Conservation (phyloP, 2,329 filamentous ascomycete genomes). For the Paecilomyces dactylethromorphus region DNA sequence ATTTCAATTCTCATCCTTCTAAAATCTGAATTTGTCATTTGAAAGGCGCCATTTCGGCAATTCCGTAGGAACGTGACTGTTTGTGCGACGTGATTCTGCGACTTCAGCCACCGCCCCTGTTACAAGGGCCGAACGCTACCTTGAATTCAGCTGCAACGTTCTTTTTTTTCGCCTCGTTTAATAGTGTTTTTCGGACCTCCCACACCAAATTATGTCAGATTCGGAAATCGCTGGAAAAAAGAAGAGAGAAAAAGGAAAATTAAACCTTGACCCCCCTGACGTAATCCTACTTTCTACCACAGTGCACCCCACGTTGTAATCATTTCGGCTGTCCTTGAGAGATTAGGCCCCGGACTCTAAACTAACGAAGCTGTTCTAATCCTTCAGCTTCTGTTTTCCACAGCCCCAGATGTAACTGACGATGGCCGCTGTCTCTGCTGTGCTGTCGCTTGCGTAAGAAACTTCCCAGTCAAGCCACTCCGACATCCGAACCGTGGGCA, state of each 20-base stretch:
- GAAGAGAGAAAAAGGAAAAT: too few species aligned
- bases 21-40: neutral
- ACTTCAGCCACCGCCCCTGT: neutral
- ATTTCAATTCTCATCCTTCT: neutral
- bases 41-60: neutral
- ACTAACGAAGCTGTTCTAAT: too few species aligned
- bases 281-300: neutral
- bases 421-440: neutral
- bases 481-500: neutral
- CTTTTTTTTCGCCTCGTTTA: neutral
- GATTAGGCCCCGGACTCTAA: neutral
- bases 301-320: neutral
- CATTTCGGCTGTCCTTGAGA: neutral
- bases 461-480: neutral
- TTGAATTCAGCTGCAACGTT: neutral
- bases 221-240: too few species aligned
- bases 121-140: neutral
- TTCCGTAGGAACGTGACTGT: neutral
- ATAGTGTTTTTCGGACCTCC: neutral
- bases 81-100: neutral
- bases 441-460: neutral
- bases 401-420: neutral
- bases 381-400: too few species aligned
- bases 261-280: neutral
- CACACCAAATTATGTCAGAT: too few species aligned